phyloP scores from a whole-genome alignment of 2,329 filamentous ascomycete genomes.

The Alternaria arbusti region DNA sequence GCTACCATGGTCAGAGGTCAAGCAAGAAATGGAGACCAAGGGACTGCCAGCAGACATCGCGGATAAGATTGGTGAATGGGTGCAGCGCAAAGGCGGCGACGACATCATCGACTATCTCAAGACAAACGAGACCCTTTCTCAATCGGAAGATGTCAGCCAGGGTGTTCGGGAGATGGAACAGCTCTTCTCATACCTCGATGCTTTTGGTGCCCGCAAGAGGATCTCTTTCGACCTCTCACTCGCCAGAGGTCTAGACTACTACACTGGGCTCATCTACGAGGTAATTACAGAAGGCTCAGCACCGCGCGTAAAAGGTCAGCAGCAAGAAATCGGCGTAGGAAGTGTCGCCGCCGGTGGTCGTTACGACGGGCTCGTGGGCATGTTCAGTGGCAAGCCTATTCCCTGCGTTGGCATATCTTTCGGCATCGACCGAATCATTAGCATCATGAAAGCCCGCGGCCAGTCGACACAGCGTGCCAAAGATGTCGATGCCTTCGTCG shows the following conservation, averaged over 20 bases:
- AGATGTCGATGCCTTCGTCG: constrained; percentile 89
- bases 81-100: constrained; percentile 75
- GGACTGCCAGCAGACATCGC: constrained; percentile 77
- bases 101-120: constrained; percentile 66
- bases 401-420: constrained; percentile 94
- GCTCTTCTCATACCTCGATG: constrained; percentile 81
- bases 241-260: constrained; percentile 90
- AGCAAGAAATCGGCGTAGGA: constrained; percentile 71
- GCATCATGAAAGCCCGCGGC: constrained; percentile 81
- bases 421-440: constrained; percentile 94
- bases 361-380: constrained; percentile 91
- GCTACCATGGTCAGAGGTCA: constrained; percentile 82
- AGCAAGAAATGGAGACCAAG: constrained; percentile 94
- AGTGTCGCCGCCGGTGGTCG: constrained; percentile 88
- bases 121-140: constrained; percentile 43
- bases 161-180: constrained; percentile 82
- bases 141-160: constrained; percentile 72
- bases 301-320: constrained; percentile 48
- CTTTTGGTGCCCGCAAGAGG: constrained; percentile 72
- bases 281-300: constrained; percentile 83
- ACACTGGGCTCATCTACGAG: constrained; percentile 90
- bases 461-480: constrained; percentile 68
- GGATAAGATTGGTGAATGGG: constrained; percentile 85
- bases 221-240: constrained; percentile 91
- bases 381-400: constrained; percentile 90